Evolutionary conservation across 148 eudicot genomes (phyloP).

Genomic region (Arctostaphylos glauca): DNA sequence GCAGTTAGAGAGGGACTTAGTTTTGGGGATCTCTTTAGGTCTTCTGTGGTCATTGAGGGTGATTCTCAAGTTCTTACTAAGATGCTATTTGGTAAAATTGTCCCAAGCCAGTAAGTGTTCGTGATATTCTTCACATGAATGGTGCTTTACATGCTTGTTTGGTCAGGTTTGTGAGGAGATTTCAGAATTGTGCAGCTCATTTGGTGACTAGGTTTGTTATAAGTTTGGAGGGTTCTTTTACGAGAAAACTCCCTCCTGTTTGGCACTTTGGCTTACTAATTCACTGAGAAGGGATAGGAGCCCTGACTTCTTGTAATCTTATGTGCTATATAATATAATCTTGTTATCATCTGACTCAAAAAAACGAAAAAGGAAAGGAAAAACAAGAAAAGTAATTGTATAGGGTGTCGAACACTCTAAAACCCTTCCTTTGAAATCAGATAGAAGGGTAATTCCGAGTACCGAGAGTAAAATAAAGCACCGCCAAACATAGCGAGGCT

Average conservation of each 20-base stretch:
- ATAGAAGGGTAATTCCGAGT: conserved; percentile 1
- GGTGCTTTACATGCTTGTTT: conserved; percentile 4
- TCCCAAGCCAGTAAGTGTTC: not conserved
- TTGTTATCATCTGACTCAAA: no score
- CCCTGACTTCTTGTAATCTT: no score
- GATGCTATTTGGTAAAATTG: not conserved
- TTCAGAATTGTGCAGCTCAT: not conserved
- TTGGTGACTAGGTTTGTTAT: not conserved
- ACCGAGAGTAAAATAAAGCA: not conserved
- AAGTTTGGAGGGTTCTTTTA: not conserved
- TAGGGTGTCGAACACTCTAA: not conserved
- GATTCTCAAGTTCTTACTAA: not conserved
- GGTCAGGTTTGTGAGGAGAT: not conserved
- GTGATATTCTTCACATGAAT: not conserved
- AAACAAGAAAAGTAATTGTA: not conserved
- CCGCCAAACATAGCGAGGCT: not conserved
- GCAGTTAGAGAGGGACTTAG: not conserved
- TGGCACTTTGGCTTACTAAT: not conserved
- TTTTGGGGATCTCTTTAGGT: not conserved
- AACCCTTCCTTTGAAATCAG: not conserved
- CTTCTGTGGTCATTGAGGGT: not conserved
- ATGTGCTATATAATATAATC: no score
- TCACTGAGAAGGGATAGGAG: no score
- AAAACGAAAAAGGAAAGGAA: no score
- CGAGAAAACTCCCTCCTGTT: not conserved